phyloP scores from a whole-genome alignment of 208 protist genomes.

The Blechomonas ayalai region DNA sequence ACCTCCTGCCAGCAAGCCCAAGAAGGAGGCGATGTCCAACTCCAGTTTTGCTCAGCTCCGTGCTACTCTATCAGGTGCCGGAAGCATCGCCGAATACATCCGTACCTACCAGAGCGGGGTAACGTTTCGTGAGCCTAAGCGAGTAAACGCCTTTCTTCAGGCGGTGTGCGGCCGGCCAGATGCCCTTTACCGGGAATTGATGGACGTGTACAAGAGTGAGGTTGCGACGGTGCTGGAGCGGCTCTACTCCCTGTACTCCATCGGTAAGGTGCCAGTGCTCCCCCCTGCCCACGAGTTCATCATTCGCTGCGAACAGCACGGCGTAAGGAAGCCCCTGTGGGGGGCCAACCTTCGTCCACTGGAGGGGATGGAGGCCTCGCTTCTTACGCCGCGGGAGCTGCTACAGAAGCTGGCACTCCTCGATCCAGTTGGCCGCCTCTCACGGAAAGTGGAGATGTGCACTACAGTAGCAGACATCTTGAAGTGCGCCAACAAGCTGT shows the following conservation, averaged over 20 bases:
- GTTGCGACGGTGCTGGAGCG: conserved; percentile 47
- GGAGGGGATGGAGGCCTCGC: conserved; percentile 15
- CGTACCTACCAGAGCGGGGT: conserved; percentile 27
- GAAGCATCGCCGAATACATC: conserved; percentile 51
- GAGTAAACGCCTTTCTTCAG: conserved; percentile 64
- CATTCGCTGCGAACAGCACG: conserved; percentile 73
- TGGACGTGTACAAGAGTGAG: conserved; percentile 37
- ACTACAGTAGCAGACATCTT: conserved; percentile 25
- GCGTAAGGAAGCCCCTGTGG: conserved; percentile 54
- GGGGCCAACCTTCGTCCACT: conserved; percentile 8
- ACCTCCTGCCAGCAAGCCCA: conserved; percentile 4
- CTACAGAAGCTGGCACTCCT: conserved; percentile 41
- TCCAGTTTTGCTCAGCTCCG: conserved; percentile 54
- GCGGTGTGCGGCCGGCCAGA: conserved; percentile 48
- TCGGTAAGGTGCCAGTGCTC: conserved; percentile 22
- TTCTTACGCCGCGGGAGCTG: conserved; percentile 59
- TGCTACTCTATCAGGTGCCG: conserved; percentile 28
- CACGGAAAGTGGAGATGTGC: conserved; percentile 68
- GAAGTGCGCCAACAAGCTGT: conserved; percentile 34
- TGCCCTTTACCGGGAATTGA: conserved; percentile 37
- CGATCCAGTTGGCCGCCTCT: conserved; percentile 50
- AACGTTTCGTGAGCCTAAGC: conserved; percentile 37
- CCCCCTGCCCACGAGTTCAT: conserved; percentile 72
- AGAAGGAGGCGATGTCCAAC: conserved; percentile 30
- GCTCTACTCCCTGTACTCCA: conserved; percentile 49